These are phyloP conservation scores for Leccinum uliginosum DNA, from an alignment of 768 basidiomycete species.

Conservation along the genomic window DNA sequence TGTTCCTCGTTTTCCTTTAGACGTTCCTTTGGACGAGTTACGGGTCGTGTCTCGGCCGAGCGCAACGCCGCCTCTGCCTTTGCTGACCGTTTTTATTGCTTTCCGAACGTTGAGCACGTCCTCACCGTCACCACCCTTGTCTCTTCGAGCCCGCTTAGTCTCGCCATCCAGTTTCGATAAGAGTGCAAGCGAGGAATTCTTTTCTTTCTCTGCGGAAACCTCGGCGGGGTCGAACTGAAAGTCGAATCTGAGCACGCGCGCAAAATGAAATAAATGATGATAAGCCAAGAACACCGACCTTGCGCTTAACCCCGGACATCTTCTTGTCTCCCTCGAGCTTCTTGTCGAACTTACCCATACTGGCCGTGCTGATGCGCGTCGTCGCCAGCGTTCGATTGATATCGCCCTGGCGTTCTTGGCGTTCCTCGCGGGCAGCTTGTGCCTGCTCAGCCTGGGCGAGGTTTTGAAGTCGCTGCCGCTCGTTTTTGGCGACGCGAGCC, in stretches of 20 bases:
- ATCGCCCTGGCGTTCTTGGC: constrained; percentile 58
- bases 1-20: constrained; percentile 27
- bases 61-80: constrained; percentile 60
- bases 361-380: constrained; percentile 82
- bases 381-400: constrained; percentile 75
- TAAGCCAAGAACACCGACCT: constrained; percentile 44
- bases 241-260: not conserved
- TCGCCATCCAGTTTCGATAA: constrained; percentile 73
- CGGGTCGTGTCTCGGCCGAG: constrained; percentile 41
- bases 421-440: constrained; percentile 21
- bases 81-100: constrained; percentile 74
- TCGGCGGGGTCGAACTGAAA: constrained; percentile 88
- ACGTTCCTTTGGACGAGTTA: constrained; percentile 21
- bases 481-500: constrained; percentile 79
- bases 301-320: constrained; percentile 82
- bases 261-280: not conserved
- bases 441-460: constrained; percentile 49
- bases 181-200: constrained; percentile 67
- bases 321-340: constrained; percentile 91
- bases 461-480: constrained; percentile 71
- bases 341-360: constrained; percentile 92
- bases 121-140: constrained; percentile 33
- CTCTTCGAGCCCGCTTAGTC: constrained; percentile 48
- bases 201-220: constrained; percentile 59
- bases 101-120: constrained; percentile 82